These are phyloP conservation scores for Tulasnella sp. DNA, from an alignment of 768 basidiomycete genomes.

Conservation along the genomic window DNA sequence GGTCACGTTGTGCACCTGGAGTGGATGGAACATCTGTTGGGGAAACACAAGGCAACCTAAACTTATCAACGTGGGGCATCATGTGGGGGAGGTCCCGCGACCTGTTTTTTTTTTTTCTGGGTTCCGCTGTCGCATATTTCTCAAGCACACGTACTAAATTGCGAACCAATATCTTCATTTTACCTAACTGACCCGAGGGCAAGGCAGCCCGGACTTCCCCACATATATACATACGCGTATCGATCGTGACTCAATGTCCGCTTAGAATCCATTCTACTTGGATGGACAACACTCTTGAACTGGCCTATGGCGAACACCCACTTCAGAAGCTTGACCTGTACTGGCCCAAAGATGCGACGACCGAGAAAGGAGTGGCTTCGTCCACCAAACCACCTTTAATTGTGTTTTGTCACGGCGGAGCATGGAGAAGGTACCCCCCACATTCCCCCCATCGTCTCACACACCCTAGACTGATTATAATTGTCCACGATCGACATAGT, in stretches of 20 bases:
- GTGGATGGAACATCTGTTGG: not conserved
- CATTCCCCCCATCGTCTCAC: not conserved
- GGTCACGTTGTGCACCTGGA: conserved; percentile 24
- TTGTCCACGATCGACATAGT: conserved; percentile 29
- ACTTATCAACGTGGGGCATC: no score
- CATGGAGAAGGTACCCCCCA: conserved; percentile 62
- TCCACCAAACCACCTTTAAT: conserved; percentile 32
- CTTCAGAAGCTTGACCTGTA: conserved; percentile 46
- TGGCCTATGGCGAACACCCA: conserved; percentile 16
- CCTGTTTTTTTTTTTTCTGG: no score
- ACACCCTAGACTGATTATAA: not conserved
- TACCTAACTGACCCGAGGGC: no score
- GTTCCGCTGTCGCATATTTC: no score
- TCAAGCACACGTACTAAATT: no score
- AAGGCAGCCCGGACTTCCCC: no score
- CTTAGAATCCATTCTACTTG: no score
- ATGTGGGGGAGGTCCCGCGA: no score
- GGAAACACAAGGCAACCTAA: no score
- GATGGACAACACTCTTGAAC: conserved; percentile 1
- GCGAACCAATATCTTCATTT: no score
- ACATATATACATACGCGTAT: no score
- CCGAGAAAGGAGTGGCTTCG: not conserved
- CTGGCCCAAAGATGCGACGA: conserved; percentile 25
- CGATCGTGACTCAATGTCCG: no score
- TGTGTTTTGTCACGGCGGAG: conserved; percentile 74